Evolutionary conservation across 2,329 filamentous ascomycete species (phyloP), one percentile per base, ranked within the genome.

Genomic region (Colletotrichum siamense): DNA sequence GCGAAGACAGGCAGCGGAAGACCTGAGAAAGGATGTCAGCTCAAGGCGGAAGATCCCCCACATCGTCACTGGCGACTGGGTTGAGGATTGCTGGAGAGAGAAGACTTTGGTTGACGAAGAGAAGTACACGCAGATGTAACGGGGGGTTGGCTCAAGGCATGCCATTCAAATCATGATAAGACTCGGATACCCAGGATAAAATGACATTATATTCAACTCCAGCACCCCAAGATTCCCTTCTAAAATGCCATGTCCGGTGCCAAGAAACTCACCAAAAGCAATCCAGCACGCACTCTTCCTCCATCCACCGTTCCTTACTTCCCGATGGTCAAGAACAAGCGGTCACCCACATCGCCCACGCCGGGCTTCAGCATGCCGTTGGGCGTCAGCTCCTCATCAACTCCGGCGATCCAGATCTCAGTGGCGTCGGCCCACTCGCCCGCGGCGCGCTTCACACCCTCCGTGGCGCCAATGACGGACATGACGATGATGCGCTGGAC

Each of bases 311-410:
- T 8, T 0, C 36, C 52, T 36, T 82, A 98, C 84, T 98, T 98
- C 26, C 96, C 96, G 83, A 96, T 91, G 0, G 96, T 98, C 86
- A 98, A 87, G 85, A 96, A 98, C 85, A 99, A 84, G 66, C 96
- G 89, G 86, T 99, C 96, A 1, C 96, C 96, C 73, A 98, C 93
- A 86, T 98, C 96, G 2, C 96, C 96, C 78, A 98, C 82, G 0
- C 96, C 96, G 1, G 96, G 96, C 87, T 94, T 94, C 78, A 98
- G 93, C 96, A 98, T 98, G 10, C 96, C 96, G 79, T 89, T 90
- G n/a, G 90, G 88, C 79, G 96, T 95, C 70, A 97, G 88, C 82
- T 91, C 90, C 78, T 87, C 86, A 84, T 99, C 96, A 24, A 98
- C 89, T 1, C 92, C 95, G 0, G 95, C 96, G 52, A 96, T 89